A percentile compares a stretch with the other conserved stretches of the same genome.
These are phyloP conservation scores for Neurospora cerealis DNA, from an alignment of 495 filamentous ascomycete species.

Conservation along the genomic window DNA sequence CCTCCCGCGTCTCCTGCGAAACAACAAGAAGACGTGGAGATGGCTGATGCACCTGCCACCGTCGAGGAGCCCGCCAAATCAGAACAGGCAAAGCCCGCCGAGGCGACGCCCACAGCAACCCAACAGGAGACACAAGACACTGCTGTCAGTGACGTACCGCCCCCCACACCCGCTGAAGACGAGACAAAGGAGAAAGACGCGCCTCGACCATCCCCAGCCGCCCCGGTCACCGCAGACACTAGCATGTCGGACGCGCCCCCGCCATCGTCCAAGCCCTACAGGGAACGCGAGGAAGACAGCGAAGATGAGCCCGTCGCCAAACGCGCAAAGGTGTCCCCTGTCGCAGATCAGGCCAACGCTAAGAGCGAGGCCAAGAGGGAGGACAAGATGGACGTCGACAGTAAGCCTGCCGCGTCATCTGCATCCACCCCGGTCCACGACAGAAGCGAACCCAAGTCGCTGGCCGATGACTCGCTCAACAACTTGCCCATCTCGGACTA, in stretches of 20 bases:
- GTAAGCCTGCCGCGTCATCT: neutral
- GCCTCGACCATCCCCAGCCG: constrained; percentile 7
- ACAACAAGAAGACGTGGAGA: constrained; percentile 16
- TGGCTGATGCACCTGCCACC: constrained; percentile 12
- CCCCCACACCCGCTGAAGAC: constrained; percentile 17
- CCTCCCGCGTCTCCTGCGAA: neutral
- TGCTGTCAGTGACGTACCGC: constrained; percentile 10
- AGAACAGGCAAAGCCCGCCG: neutral
- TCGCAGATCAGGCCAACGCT: constrained; percentile 19
- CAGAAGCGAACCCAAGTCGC: constrained; percentile 6
- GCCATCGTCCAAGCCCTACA: constrained; percentile 41
- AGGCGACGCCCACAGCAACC: constrained; percentile 1
- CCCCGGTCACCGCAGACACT: constrained; percentile 19
- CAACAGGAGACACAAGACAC: constrained; percentile 21
- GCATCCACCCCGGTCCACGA: neutral
- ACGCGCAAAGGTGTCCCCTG: constrained; percentile 45
- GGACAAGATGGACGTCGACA: constrained; percentile 14
- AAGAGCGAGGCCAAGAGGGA: constrained; percentile 1
- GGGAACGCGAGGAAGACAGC: constrained; percentile 63
- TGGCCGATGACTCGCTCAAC: constrained; percentile 18
- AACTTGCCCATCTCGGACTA: constrained; percentile 32
- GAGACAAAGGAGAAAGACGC: constrained; percentile 3
- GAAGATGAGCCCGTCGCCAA: constrained; percentile 70
- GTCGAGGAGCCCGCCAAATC: neutral
- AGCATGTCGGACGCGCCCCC: constrained; percentile 27